A percentile compares a stretch with the other conserved stretches of the same genome.
phyloP scores from a whole-genome alignment of 768 basidiomycete species.

The Sistotremastrum niveocremeum region DNA sequence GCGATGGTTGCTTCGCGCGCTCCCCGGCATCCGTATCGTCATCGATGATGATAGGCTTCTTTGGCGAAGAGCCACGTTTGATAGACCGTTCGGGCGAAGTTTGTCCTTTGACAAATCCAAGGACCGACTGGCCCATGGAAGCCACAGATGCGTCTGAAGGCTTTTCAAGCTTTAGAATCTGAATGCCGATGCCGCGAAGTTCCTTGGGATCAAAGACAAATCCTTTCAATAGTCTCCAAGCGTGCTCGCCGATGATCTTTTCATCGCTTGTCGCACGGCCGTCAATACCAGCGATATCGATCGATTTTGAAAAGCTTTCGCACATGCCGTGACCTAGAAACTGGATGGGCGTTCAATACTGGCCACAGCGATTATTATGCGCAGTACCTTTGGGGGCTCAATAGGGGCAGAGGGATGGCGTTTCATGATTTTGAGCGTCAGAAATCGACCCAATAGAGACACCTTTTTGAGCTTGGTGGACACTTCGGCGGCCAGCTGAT shows the following conservation, averaged over 20 bases:
- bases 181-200: constrained; percentile 84
- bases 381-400: constrained; percentile 75
- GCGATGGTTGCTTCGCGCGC: neutral
- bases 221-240: constrained; percentile 59
- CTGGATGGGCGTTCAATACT: constrained; percentile 22
- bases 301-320: constrained; percentile 68
- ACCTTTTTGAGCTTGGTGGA: constrained; percentile 53
- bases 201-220: constrained; percentile 75
- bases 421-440: constrained; percentile 84
- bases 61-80: neutral
- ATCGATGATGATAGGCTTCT: neutral
- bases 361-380: neutral
- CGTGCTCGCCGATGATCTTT: constrained; percentile 56
- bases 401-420: constrained; percentile 75
- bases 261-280: constrained; percentile 65
- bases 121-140: constrained; percentile 38
- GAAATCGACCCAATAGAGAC: constrained; percentile 52
- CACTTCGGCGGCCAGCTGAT: constrained; percentile 68
- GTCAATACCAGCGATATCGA: constrained; percentile 39
- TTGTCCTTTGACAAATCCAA: constrained; percentile 38
- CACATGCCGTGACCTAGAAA: constrained; percentile 88
- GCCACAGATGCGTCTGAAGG: constrained; percentile 17
- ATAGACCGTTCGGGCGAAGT: constrained; percentile 1
- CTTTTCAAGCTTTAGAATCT: constrained; percentile 77
- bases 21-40: neutral